These are phyloP conservation scores for Pseudogymnoascus sp. DNA, from an alignment of 2,329 filamentous ascomycete species.

Conservation along the genomic window DNA sequence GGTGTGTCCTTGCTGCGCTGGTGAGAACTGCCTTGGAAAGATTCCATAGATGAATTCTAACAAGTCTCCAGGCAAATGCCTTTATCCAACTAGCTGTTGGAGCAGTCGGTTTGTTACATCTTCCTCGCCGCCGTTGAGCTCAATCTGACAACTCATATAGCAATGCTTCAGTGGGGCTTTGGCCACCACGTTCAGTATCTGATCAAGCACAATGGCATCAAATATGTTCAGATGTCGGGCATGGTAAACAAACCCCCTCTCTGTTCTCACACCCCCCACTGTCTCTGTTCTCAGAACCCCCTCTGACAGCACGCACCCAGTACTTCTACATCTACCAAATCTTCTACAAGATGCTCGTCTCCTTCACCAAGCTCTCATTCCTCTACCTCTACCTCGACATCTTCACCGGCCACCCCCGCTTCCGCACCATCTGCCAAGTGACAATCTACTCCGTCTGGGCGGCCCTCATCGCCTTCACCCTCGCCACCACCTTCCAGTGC, in stretches of 20 bases:
- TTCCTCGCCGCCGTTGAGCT: background rate
- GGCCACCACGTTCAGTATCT: conserved; percentile 13
- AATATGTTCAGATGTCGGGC: background rate
- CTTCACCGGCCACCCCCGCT: conserved; percentile 12
- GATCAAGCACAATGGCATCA: background rate
- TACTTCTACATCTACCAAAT: conserved; percentile 17
- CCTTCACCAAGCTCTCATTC: conserved; percentile 14
- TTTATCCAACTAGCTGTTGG: background rate
- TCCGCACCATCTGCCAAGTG: conserved; percentile 10
- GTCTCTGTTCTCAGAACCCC: background rate
- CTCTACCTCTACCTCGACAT: conserved; percentile 14
- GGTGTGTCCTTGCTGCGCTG: background rate
- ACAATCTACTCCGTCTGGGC: conserved; percentile 13
- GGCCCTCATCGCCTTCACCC: conserved; percentile 8
- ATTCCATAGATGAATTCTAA: background rate
- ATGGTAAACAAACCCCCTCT: background rate
- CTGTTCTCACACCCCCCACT: no score
- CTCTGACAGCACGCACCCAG: background rate
- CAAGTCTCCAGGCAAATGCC: background rate
- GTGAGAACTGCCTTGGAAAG: background rate
- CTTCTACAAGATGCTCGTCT: conserved; percentile 13
- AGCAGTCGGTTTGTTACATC: background rate
- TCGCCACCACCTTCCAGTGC: conserved; percentile 15
- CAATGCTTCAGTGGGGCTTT: conserved; percentile 14
- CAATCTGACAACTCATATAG: conserved; percentile 2